Conservation (phyloP, 805 yeast genomes). For the Barnettozyma sucrosica region DNA sequence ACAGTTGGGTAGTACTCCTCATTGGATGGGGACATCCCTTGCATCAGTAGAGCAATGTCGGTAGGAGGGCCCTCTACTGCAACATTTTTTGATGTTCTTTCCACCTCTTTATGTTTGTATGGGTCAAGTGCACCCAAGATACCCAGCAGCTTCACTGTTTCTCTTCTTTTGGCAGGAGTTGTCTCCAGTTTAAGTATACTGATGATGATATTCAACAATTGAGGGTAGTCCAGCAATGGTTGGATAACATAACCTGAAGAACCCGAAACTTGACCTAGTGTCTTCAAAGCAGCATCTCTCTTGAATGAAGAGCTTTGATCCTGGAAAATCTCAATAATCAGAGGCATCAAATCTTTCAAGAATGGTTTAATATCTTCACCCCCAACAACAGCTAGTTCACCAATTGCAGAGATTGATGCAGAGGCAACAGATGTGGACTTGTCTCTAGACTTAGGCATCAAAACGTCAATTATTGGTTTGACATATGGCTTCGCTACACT, state of each 20-base stretch:
- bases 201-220: conserved; percentile 73
- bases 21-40: conserved; percentile 86
- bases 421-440: conserved; percentile 77
- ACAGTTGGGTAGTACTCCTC: conserved; percentile 96
- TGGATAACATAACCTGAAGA: conserved; percentile 94
- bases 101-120: conserved; percentile 88
- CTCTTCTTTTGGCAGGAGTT: conserved; percentile 69
- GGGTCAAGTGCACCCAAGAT: conserved; percentile 97
- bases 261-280: conserved; percentile 83
- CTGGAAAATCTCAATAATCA: conserved; percentile 79
- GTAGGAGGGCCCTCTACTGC: conserved; percentile 78
- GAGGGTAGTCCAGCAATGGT: conserved; percentile 89
- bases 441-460: conserved; percentile 72
- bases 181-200: conserved; percentile 78
- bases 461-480: conserved; percentile 80
- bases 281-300: conserved; percentile 81
- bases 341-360: conserved; percentile 75
- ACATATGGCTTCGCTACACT: conserved; percentile 87
- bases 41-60: conserved; percentile 85
- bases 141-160: conserved; percentile 85
- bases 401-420: conserved; percentile 78
- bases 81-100: conserved; percentile 50
- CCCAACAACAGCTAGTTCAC: conserved; percentile 82
- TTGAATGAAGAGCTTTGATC: conserved; percentile 88
- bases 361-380: conserved; percentile 78